phyloP scores from a whole-genome alignment of 331 rosid genomes.

The Quercus phellos region DNA sequence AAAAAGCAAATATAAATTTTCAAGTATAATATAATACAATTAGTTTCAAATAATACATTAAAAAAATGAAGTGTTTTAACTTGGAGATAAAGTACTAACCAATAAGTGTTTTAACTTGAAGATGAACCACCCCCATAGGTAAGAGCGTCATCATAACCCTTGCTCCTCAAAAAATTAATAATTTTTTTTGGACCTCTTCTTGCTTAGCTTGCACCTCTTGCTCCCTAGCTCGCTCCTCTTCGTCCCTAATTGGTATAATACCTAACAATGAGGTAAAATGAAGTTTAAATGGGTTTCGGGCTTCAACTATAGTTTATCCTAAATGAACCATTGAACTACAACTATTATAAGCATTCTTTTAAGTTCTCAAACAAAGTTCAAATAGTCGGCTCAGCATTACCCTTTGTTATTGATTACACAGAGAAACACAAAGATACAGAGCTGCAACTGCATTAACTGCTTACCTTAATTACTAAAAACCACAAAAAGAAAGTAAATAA shows the following conservation, averaged over 20 bases:
- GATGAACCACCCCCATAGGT: too few relatives aligned
- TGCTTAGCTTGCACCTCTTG: too few relatives aligned
- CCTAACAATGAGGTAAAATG: neutral
- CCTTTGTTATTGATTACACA: neutral
- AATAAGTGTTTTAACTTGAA: too few relatives aligned
- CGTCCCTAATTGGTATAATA: neutral
- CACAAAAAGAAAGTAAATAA: neutral
- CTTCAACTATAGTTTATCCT: neutral
- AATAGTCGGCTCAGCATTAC: neutral
- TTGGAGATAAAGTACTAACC: too few relatives aligned
- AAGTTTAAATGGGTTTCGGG: neutral
- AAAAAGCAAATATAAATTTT: too few relatives aligned
- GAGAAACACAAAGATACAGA: neutral
- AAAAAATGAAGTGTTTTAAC: too few relatives aligned
- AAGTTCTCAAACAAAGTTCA: neutral
- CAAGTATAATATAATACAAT: too few relatives aligned
- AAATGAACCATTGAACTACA: neutral
- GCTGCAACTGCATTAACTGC: neutral
- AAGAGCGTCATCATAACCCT: too few relatives aligned
- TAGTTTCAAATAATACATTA: too few relatives aligned
- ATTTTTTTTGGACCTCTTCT: too few relatives aligned
- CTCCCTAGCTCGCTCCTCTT: too few relatives aligned
- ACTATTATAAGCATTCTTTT: neutral
- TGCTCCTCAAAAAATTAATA: too few relatives aligned
- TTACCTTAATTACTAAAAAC: neutral